These are phyloP conservation scores for Raddia distichophylla DNA, from an alignment of 176 grass and related monocot genomes.

Conservation along the genomic window DNA sequence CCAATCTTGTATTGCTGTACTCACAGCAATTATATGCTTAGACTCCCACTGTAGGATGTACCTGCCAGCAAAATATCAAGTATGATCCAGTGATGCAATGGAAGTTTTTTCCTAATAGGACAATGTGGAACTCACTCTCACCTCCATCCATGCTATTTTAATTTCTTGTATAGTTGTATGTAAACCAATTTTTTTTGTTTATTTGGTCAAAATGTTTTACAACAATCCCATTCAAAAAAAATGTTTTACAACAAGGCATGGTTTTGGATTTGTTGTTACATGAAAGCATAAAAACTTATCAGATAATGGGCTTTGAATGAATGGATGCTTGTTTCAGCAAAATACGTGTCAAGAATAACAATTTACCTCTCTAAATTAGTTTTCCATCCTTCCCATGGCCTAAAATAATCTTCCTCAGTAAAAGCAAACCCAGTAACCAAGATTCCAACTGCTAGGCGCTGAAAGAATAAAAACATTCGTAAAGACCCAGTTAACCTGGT, in stretches of 20 bases:
- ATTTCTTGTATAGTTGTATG: background rate
- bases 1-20: constrained; percentile 93
- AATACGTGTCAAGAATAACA: background rate
- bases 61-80: constrained; percentile 52
- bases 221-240: too few species aligned
- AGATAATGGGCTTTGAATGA: background rate
- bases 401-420: constrained; percentile 70
- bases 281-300: background rate
- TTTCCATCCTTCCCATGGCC: constrained; percentile 89
- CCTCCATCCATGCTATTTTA: constrained; percentile 4
- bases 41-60: constrained; percentile 92
- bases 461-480: constrained; percentile 37
- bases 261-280: background rate
- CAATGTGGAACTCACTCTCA: background rate
- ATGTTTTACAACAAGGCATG: background rate
- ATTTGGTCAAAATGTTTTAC: background rate
- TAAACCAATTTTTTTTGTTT: background rate
- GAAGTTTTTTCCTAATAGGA: background rate
- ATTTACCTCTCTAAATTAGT: constrained; percentile 84
- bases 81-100: constrained; percentile 11
- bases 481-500: constrained; percentile 30
- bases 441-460: constrained; percentile 87
- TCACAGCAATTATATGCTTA: constrained; percentile 78
- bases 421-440: constrained; percentile 86
- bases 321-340: constrained; percentile 7